phyloP scores from a whole-genome alignment of 2,329 filamentous ascomycete genomes.

The Hypoxylon sp. region DNA sequence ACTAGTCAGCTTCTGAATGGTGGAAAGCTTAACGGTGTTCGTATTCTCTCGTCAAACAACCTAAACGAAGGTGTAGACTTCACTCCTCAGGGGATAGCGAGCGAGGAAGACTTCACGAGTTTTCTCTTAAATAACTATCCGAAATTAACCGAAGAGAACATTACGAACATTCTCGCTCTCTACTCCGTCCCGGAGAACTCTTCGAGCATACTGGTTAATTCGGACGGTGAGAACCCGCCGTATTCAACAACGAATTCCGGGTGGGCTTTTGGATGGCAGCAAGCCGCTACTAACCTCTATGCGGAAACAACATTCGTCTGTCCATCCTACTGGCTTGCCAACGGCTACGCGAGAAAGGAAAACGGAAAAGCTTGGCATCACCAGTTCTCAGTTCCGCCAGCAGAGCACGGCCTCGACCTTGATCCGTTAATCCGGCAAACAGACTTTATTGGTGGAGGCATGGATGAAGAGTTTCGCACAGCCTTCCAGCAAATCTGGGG shows the following conservation, averaged over 20 bases:
- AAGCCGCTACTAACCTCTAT: conserved; percentile 67
- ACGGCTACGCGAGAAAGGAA: conserved; percentile 58
- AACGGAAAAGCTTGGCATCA: conserved; percentile 61
- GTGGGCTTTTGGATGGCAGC: conserved; percentile 68
- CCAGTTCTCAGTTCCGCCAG: conserved; percentile 63
- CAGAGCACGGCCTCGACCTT: conserved; percentile 59
- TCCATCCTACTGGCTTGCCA: conserved; percentile 69
- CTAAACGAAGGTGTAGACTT: conserved; percentile 59
- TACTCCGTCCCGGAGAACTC: conserved; percentile 51
- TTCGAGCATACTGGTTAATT: conserved; percentile 55
- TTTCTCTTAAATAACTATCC: conserved; percentile 57
- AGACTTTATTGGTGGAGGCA: conserved; percentile 38
- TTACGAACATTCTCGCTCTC: conserved; percentile 53
- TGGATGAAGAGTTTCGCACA: conserved; percentile 50
- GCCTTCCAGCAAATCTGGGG: conserved; percentile 63
- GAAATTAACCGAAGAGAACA: conserved; percentile 52
- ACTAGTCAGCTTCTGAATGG: conserved; percentile 49
- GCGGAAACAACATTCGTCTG: conserved; percentile 71
- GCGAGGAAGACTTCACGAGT: conserved; percentile 50
- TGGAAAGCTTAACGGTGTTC: conserved; percentile 55
- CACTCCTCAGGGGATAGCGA: conserved; percentile 56
- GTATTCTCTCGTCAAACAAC: conserved; percentile 56
- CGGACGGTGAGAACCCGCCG: conserved; percentile 56
- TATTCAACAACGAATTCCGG: conserved; percentile 67
- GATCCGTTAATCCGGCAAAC: conserved; percentile 55